Evolutionary conservation across 1,284 basidiomycete genomes (phyloP), one percentile per base, ranked within the genome.

Genomic region (Uromyces viciae-fabae): DNA sequence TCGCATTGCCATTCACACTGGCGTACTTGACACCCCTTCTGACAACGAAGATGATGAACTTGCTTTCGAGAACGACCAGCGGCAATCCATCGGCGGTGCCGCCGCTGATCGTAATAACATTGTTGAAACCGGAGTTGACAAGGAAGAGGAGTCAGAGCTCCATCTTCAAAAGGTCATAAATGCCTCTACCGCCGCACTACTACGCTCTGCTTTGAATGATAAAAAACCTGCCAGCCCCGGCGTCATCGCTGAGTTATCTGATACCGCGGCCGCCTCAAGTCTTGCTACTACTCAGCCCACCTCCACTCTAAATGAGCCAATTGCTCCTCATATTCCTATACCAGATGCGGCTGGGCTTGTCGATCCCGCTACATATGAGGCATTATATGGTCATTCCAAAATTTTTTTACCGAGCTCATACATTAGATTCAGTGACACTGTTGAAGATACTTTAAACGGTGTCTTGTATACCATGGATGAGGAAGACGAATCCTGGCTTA

Each of bases 401-500:
- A 69, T 77, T 11, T 82, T 82, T 38, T 25, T 81, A 14, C 90
- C 91, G 4, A 76, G 60, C 25, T 90, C 92, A 0, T 96, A 94
- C 86, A 89, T 97, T 82, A 91, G 91, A 82, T 93, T 91, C 69
- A 95, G 94, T 11, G 91, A 94, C 84, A 94, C 93, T 1, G 91
- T 93, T 82, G 97, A 99, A 85, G 94, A 98, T 84, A 87, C 89
- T 40, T 87, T 88, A 83, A 91, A 90, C 0, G 88, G 88, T 3
- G 93, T 92, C 85, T 90, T 91, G 4, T 98, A 99, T 86, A 93
- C 91, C 84, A 93, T 98, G 92, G 97, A 99, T 85, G 97, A 99
- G 86, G 92, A 94, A 52, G 97, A 99, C 87, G 91, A 92, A 83
- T 92, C 93, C 81, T 99, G 96, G 95, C 90, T 99, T 52, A 91